Evolutionary conservation across 2,329 filamentous ascomycete genomes (phyloP).

Genomic region (Scedosporium minutisporum): DNA sequence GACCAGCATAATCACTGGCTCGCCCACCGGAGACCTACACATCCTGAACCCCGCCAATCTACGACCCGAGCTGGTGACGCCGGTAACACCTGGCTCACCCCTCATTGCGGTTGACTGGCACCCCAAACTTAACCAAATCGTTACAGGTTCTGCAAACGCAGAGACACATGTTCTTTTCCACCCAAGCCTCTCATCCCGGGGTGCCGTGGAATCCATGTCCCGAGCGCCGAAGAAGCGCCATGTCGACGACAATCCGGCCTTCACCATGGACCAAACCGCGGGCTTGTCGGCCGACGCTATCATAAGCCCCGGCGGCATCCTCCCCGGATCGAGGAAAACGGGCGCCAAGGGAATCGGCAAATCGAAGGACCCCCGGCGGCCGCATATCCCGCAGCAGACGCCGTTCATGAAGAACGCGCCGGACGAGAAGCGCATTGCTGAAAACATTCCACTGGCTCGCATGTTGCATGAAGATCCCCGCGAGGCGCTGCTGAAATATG

Average conservation of each 20-base stretch:
- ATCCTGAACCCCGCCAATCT: conserved; percentile 91
- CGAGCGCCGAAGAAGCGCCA: conserved; percentile 91
- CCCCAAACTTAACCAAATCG: conserved; percentile 86
- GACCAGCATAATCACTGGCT: conserved; percentile 81
- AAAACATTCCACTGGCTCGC: conserved; percentile 78
- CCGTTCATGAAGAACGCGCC: conserved; percentile 87
- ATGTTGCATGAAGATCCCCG: conserved; percentile 96
- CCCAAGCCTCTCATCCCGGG: conserved; percentile 68
- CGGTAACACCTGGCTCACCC: conserved; percentile 75
- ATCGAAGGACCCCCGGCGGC: conserved; percentile 68
- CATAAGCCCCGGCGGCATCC: conserved; percentile 54
- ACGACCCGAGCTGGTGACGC: conserved; percentile 72
- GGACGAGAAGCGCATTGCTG: conserved; percentile 78
- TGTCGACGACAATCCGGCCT: conserved; percentile 81
- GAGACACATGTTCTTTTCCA: conserved; percentile 88
- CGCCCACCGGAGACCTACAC: conserved; percentile 74
- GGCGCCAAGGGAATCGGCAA: conserved; percentile 72
- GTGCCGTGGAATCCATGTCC: conserved; percentile 82
- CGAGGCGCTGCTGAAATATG: conserved; percentile 90
- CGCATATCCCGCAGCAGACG: conserved; percentile 75
- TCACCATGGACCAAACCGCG: conserved; percentile 74
- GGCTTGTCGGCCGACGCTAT: conserved; percentile 80
- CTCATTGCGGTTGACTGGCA: conserved; percentile 88
- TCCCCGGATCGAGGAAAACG: conserved; percentile 41
- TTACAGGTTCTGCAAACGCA: conserved; percentile 85